A percentile compares a stretch with the other conserved stretches of the same genome.
Conservation (phyloP, 2,329 filamentous ascomycete species). For the Trichoderma hamatum region DNA sequence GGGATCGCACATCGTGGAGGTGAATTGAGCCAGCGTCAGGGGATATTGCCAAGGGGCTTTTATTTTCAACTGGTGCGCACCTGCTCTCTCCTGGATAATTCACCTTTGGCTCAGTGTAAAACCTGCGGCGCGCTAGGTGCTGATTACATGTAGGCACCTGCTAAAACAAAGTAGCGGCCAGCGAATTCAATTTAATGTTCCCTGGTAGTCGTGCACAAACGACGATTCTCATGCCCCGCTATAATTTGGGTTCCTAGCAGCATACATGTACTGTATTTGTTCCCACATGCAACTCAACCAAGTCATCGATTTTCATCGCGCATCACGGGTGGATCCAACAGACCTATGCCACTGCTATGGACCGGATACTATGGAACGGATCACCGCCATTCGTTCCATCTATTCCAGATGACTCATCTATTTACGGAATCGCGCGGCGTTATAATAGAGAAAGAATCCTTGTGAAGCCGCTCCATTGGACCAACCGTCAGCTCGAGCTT, state of each 20-base stretch:
- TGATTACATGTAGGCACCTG: not conserved
- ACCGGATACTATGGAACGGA: no score
- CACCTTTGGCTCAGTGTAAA: not conserved
- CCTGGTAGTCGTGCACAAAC: not conserved
- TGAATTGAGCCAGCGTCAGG: not conserved
- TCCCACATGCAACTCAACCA: not conserved
- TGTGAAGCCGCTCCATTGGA: not conserved
- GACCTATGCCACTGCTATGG: not conserved
- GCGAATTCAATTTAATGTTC: not conserved
- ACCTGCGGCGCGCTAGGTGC: not conserved
- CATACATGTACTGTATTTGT: not conserved
- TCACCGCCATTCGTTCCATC: not conserved
- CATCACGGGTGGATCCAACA: not conserved
- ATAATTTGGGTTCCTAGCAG: not conserved
- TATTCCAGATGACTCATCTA: not conserved
- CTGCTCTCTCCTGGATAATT: not conserved
- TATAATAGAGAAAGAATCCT: not conserved
- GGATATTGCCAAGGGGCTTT: not conserved
- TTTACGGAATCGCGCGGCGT: not conserved
- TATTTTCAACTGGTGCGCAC: not conserved
- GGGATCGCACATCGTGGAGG: not conserved
- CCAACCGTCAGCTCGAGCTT: not conserved
- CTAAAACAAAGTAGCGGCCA: not conserved
- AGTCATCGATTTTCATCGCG: not conserved
- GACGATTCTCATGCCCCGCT: not conserved